Evolutionary conservation across 2,329 filamentous ascomycete genomes (phyloP).

Genomic region (Fusarium clavum): DNA sequence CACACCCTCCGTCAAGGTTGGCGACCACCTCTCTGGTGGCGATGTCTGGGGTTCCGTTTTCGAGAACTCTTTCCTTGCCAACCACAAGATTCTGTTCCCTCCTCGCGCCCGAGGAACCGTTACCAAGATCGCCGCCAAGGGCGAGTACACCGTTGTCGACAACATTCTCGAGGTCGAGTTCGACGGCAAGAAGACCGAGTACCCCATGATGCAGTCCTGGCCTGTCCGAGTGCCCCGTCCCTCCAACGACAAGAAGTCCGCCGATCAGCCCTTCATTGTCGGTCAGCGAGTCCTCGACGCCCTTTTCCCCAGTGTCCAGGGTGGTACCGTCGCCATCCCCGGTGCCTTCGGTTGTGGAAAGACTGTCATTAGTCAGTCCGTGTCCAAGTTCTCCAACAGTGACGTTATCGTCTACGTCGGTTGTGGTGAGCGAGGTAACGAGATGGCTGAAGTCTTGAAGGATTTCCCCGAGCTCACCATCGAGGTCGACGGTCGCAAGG

Average conservation of each 20-base stretch:
- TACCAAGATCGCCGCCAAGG: constrained; percentile 88
- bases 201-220: constrained; percentile 99
- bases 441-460: constrained; percentile 99
- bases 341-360: constrained; percentile 99
- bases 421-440: constrained; percentile 91
- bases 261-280: constrained; percentile 92
- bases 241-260: constrained; percentile 89
- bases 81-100: constrained; percentile 93
- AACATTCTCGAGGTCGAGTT: constrained; percentile 97
- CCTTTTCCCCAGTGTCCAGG: constrained; percentile 95
- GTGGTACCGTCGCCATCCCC: constrained; percentile 97
- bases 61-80: constrained; percentile 94
- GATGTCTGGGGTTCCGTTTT: constrained; percentile 95
- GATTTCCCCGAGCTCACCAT: constrained; percentile 99
- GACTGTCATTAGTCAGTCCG: constrained; percentile 98
- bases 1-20: constrained; percentile 89
- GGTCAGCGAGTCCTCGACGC: constrained; percentile 97
- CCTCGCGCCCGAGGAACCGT: constrained; percentile 92
- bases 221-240: constrained; percentile 96
- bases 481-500: constrained; percentile 90
- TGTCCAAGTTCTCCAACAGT: constrained; percentile 99
- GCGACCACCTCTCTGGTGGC: constrained; percentile 95
- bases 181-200: constrained; percentile 93
- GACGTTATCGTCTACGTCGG: constrained; percentile 99
- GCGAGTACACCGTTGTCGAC: constrained; percentile 92